phyloP scores from a whole-genome alignment of 108 stramenopile genomes.

The Hondaea fermentalgiana region DNA sequence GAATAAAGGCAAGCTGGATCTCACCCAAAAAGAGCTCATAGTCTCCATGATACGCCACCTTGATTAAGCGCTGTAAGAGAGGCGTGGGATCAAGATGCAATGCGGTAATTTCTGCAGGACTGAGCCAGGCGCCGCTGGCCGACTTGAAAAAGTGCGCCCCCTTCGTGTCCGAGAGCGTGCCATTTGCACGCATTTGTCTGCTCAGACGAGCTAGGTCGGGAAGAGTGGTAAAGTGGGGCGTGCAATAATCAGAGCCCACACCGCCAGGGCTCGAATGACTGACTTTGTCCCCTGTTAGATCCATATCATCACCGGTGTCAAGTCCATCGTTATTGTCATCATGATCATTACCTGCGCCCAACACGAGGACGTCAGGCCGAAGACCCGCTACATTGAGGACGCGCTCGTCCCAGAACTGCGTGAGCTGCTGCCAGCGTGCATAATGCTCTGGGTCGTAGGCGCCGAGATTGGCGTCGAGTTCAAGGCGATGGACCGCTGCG shows the following conservation, averaged over 20 bases:
- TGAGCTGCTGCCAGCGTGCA: not conserved
- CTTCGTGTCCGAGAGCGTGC: not conserved
- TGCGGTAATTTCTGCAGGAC: not conserved
- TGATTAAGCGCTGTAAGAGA: not conserved
- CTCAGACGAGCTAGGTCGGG: not conserved
- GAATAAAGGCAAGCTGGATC: not conserved
- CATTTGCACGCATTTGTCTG: not conserved
- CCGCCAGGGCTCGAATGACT: too few species aligned
- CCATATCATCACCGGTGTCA: not conserved
- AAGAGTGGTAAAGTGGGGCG: not conserved
- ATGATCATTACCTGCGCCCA: not conserved
- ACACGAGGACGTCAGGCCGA: not conserved
- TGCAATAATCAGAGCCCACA: not conserved
- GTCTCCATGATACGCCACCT: not conserved
- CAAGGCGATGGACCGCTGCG: not conserved
- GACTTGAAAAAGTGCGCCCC: not conserved
- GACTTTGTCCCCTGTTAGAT: too few species aligned
- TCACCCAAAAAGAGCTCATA: not conserved
- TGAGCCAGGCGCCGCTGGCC: not conserved
- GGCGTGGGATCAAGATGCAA: not conserved
- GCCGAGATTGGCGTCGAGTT: not conserved
- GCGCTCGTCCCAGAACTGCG: not conserved
- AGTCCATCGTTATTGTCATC: not conserved
- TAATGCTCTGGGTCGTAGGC: not conserved
- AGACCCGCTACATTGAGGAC: not conserved